These are phyloP conservation scores for Puccinia hordei DNA, from an alignment of 1,284 basidiomycete species.

Conservation along the genomic window DNA sequence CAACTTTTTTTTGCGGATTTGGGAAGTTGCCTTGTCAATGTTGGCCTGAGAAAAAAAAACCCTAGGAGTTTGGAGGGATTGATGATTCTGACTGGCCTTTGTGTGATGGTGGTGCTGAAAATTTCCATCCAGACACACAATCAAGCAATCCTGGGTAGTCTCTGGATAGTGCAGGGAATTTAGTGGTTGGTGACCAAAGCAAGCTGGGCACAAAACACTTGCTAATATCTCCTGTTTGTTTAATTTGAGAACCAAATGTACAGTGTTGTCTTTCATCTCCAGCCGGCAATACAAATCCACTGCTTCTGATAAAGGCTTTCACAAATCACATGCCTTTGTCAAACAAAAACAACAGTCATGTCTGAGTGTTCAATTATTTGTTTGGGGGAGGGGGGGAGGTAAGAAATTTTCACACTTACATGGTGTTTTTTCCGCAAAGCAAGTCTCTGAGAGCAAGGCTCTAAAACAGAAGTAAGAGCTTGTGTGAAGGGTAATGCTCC, in stretches of 20 bases:
- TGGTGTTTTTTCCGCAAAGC: background rate
- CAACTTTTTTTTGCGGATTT: background rate
- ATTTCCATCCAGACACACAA: conserved; percentile 2
- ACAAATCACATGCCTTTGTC: background rate
- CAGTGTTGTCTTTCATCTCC: background rate
- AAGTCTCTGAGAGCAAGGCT: background rate
- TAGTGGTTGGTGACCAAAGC: background rate
- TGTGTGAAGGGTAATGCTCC: background rate
- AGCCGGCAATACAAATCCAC: background rate
- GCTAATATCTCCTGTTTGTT: background rate
- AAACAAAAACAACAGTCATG: background rate
- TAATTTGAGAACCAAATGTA: background rate
- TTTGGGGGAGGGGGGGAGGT: too few species aligned
- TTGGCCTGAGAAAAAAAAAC: background rate
- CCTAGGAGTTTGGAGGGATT: background rate
- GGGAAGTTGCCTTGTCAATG: background rate
- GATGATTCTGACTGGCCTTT: conserved; percentile 19
- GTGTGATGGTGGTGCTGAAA: conserved; percentile 38
- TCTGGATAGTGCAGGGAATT: background rate
- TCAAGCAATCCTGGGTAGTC: background rate
- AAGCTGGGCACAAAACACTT: background rate
- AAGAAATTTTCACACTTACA: too few species aligned
- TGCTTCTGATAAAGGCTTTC: background rate
- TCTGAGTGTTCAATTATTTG: too few species aligned
- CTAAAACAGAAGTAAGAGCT: background rate